Percentiles rank a stretch among this genome's conserved stretches.
Conservation (phyloP, 331 rosid species). For the Rhamnella rubrinervis region DNA sequence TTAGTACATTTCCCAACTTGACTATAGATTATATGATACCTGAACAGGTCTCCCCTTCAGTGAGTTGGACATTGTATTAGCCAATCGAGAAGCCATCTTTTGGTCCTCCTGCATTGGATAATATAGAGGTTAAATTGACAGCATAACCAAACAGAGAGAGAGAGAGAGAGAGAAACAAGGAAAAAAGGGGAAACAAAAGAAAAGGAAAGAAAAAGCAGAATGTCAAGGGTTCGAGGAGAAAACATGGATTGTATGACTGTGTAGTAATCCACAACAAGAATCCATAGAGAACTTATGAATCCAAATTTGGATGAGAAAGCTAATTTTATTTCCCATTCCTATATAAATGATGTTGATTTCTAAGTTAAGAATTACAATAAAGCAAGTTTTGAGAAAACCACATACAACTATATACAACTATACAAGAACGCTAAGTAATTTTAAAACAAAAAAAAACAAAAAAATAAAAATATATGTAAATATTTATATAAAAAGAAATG, state of each 20-base stretch:
- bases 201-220: not conserved
- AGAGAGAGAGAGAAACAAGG: not conserved
- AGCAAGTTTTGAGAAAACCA: too few relatives aligned
- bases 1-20: conserved; percentile 24
- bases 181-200: not conserved
- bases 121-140: conserved; percentile 10
- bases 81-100: conserved; percentile 75
- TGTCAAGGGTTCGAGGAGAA: not conserved
- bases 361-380: not conserved
- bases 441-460: too few relatives aligned
- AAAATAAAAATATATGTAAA: too few relatives aligned
- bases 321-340: not conserved
- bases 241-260: too few relatives aligned
- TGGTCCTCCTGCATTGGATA: conserved; percentile 78
- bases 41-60: conserved; percentile 98
- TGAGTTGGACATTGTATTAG: conserved; percentile 81
- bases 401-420: too few relatives aligned
- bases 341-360: not conserved
- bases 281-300: too few relatives aligned
- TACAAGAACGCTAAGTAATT: too few relatives aligned
- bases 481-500: too few relatives aligned
- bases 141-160: not conserved
- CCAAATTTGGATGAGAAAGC: too few relatives aligned
- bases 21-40: conserved; percentile 52
- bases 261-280: too few relatives aligned